Conservation (phyloP, 352 stramenopile species). For the Phytophthora quininea region DNA sequence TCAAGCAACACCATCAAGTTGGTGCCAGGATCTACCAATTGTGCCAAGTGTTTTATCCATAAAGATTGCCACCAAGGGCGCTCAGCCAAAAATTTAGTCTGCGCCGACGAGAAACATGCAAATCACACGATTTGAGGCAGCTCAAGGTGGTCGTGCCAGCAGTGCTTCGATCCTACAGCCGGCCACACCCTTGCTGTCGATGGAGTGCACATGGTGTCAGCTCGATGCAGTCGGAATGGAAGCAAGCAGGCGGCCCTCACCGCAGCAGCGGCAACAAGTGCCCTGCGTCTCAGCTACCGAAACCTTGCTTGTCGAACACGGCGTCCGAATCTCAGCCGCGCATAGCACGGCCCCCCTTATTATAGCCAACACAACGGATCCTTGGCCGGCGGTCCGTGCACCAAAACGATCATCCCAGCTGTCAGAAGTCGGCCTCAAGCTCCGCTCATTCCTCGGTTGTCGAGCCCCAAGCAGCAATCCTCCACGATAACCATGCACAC, state of each 20-base stretch:
- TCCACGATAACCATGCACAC: slow-evolving; percentile 15
- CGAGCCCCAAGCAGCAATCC: neutral
- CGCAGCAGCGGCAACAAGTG: neutral
- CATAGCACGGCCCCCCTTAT: neutral
- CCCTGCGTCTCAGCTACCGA: neutral
- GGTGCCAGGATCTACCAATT: too few relatives aligned
- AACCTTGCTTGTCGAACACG: neutral
- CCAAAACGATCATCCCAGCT: neutral
- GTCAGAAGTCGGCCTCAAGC: neutral
- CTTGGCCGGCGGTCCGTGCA: neutral
- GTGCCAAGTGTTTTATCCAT: too few relatives aligned
- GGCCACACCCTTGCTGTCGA: too few relatives aligned
- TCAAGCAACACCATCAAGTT: neutral
- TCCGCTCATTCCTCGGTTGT: neutral
- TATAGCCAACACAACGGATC: neutral
- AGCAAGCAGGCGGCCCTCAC: too few relatives aligned
- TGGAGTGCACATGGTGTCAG: too few relatives aligned
- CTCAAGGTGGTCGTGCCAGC: too few relatives aligned
- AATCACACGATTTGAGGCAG: too few relatives aligned
- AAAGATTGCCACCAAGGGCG: too few relatives aligned
- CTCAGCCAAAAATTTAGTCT: too few relatives aligned
- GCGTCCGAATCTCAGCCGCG: neutral
- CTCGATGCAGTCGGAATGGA: too few relatives aligned
- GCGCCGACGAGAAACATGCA: too few relatives aligned
- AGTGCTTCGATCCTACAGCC: too few relatives aligned